Percentiles rank a stretch among this genome's conserved stretches.
Conservation (phyloP, 2,329 filamentous ascomycete species). For the Stemphylium lycopersici region DNA sequence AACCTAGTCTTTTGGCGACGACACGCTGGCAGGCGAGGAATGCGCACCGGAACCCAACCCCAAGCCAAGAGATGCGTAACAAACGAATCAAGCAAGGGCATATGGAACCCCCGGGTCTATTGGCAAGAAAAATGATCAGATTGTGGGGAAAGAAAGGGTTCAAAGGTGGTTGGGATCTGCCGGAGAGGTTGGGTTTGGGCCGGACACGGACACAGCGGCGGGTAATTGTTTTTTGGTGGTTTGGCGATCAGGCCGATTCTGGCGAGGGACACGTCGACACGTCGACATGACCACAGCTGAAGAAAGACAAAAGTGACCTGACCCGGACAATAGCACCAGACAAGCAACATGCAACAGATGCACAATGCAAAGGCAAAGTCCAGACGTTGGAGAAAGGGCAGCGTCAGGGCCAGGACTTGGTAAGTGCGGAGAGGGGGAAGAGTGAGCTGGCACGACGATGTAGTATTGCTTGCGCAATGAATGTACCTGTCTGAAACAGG, state of each 20-base stretch:
- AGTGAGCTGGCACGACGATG: constrained; percentile 13
- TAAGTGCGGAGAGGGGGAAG: constrained; percentile 10
- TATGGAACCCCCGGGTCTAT: background rate
- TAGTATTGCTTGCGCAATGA: constrained; percentile 11
- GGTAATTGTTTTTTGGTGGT: background rate
- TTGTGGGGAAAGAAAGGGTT: constrained; percentile 11
- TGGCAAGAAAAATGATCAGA: constrained; percentile 3
- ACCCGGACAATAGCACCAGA: too few species aligned
- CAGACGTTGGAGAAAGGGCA: background rate
- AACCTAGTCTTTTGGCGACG: background rate
- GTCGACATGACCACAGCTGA: too few species aligned
- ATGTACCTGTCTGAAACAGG: constrained; percentile 1
- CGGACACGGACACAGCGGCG: too few species aligned
- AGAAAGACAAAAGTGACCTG: too few species aligned
- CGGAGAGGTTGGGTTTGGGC: constrained; percentile 5
- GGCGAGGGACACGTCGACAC: constrained; percentile 5
- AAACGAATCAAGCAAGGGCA: too few species aligned
- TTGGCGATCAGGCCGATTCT: too few species aligned
- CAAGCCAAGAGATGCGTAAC: too few species aligned
- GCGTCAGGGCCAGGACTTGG: constrained; percentile 2
- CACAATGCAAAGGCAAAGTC: background rate
- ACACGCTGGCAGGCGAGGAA: constrained; percentile 12
- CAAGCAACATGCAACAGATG: too few species aligned
- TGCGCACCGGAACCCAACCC: too few species aligned
- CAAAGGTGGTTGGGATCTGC: constrained; percentile 1